phyloP scores from a whole-genome alignment of 805 yeast genomes.

The Ogataea siamensis region DNA sequence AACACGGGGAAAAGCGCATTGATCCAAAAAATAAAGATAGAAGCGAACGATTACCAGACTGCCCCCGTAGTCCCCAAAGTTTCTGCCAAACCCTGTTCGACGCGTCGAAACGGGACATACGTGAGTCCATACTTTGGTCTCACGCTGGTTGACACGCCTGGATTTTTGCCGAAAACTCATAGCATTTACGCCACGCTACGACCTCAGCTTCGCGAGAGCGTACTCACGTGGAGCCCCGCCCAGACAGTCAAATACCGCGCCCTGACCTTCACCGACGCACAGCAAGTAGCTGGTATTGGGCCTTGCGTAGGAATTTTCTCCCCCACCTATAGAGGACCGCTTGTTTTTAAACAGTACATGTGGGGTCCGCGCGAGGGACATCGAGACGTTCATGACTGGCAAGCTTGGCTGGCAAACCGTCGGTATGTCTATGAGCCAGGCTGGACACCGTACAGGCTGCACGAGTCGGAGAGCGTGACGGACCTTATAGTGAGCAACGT shows the following conservation, averaged over 20 bases:
- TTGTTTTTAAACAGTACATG: background rate
- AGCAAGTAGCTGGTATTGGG: background rate
- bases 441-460: slow-evolving; percentile 1
- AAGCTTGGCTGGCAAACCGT: background rate
- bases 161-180: slow-evolving; percentile 21
- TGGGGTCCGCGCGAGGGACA: background rate
- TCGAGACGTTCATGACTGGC: background rate
- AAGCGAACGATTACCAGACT: slow-evolving; percentile 6
- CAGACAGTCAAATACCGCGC: background rate
- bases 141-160: slow-evolving; percentile 31
- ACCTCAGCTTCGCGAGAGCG: background rate
- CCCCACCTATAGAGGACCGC: background rate
- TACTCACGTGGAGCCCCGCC: background rate
- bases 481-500: slow-evolving; percentile 20
- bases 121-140: slow-evolving; percentile 16
- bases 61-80: slow-evolving; percentile 11
- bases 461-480: slow-evolving; percentile 1
- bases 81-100: slow-evolving; percentile 21
- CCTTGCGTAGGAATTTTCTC: background rate
- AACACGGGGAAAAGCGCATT: slow-evolving; percentile 32
- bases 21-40: slow-evolving; percentile 11
- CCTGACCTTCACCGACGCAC: background rate
- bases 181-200: slow-evolving; percentile 23
- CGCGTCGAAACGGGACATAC: slow-evolving; percentile 15
- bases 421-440: background rate